phyloP scores from a whole-genome alignment of 768 basidiomycete species.

The Pulveroboletus sp. region DNA sequence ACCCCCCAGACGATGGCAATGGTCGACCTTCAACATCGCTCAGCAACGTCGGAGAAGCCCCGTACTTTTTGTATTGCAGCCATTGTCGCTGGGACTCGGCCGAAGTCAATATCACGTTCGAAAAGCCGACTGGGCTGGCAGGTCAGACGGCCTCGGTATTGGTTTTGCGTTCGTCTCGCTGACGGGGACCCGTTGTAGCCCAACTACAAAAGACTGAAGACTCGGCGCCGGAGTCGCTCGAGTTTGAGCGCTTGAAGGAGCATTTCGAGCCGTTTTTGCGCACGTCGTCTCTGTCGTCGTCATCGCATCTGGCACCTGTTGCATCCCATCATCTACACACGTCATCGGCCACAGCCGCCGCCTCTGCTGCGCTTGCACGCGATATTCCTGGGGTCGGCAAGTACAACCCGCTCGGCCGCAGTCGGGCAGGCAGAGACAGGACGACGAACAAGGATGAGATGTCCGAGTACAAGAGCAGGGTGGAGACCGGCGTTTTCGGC shows the following conservation, averaged over 20 bases:
- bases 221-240: conserved; percentile 75
- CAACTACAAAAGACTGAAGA: conserved; percentile 91
- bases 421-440: conserved; percentile 53
- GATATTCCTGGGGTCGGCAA: conserved; percentile 82
- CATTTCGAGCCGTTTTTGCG: conserved; percentile 96
- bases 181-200: conserved; percentile 45
- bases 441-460: conserved; percentile 73
- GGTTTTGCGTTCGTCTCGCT: background rate
- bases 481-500: conserved; percentile 58
- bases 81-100: conserved; percentile 95
- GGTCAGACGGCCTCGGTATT: conserved; percentile 44
- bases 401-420: conserved; percentile 59
- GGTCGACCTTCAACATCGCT: conserved; percentile 49
- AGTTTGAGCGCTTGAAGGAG: conserved; percentile 93
- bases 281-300: conserved; percentile 71
- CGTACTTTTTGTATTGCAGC: conserved; percentile 88
- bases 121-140: conserved; percentile 94
- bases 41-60: conserved; percentile 72
- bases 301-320: conserved; percentile 47
- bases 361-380: conserved; percentile 81
- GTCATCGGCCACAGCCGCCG: conserved; percentile 83
- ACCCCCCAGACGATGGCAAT: conserved; percentile 62
- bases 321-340: conserved; percentile 70
- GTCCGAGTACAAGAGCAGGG: conserved; percentile 67
- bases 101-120: conserved; percentile 87